Conservation (phyloP, 495 filamentous ascomycete genomes). For the Hypoxylon lienhwacheense region DNA sequence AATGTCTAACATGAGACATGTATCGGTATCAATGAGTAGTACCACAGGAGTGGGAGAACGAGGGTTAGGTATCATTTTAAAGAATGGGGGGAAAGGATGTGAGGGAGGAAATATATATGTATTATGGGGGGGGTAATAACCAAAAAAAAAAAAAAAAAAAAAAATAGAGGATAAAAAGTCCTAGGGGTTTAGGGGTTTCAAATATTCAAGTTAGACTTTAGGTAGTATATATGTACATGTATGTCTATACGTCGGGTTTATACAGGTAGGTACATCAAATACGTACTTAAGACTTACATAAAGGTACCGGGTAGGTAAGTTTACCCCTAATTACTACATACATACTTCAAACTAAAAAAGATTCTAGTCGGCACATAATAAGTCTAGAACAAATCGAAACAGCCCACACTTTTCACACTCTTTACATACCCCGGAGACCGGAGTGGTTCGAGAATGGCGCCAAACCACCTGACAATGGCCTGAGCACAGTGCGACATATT, state of each 20-base stretch:
- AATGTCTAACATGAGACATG: too few species aligned
- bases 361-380: not conserved
- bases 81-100: not conserved
- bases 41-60: not conserved
- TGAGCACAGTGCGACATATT: constrained; percentile 32
- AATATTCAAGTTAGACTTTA: not conserved
- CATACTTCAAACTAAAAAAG: too few species aligned
- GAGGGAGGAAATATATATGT: not conserved
- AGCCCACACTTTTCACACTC: constrained; percentile 21
- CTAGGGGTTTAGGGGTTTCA: not conserved
- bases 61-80: too few species aligned
- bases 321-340: too few species aligned
- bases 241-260: too few species aligned
- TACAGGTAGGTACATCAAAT: too few species aligned
- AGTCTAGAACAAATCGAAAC: constrained; percentile 34
- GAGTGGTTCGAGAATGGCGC: constrained; percentile 36
- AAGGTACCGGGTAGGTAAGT: too few species aligned
- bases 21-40: too few species aligned
- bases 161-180: not conserved
- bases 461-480: constrained; percentile 36
- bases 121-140: too few species aligned
- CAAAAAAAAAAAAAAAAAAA: not conserved
- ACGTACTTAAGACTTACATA: too few species aligned
- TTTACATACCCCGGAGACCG: constrained; percentile 25
- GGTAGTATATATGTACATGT: too few species aligned